Evolutionary conservation across 73 alveolate genomes (phyloP).

Genomic region (Tetrahymena elliotti): DNA sequence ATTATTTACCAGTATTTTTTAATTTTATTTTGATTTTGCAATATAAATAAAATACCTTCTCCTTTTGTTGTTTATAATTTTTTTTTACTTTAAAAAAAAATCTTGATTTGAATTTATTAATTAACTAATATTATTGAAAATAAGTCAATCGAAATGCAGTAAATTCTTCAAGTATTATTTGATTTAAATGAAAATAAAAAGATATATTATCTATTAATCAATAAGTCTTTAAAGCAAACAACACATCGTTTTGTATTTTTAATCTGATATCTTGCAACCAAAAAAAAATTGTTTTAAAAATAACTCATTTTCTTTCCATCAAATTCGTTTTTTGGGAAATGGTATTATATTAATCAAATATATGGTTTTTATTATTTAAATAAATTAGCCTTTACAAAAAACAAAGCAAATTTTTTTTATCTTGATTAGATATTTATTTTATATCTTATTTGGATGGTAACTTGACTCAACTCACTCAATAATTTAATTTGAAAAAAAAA

Average conservation of each 20-base stretch:
- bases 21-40: not conserved
- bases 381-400: too few relatives aligned
- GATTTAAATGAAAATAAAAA: not conserved
- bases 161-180: not conserved
- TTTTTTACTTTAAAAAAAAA: not conserved
- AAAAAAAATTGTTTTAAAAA: too few relatives aligned
- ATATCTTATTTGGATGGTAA: not conserved
- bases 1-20: not conserved
- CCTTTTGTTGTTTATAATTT: not conserved
- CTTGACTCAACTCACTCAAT: not conserved
- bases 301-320: too few relatives aligned
- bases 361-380: too few relatives aligned
- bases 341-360: too few relatives aligned
- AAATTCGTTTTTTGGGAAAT: too few relatives aligned
- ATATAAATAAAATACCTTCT: not conserved
- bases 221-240: too few relatives aligned
- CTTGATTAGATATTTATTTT: too few relatives aligned
- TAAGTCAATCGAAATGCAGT: not conserved
- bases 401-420: too few relatives aligned
- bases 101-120: not conserved
- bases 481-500: not conserved
- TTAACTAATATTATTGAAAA: not conserved
- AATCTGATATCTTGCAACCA: too few relatives aligned
- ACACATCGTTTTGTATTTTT: too few relatives aligned
- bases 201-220: not conserved